A percentile compares a stretch with the other conserved stretches of the same genome.
Conservation (phyloP, 139 green algal species). For the Desmodesmus armatus region DNA sequence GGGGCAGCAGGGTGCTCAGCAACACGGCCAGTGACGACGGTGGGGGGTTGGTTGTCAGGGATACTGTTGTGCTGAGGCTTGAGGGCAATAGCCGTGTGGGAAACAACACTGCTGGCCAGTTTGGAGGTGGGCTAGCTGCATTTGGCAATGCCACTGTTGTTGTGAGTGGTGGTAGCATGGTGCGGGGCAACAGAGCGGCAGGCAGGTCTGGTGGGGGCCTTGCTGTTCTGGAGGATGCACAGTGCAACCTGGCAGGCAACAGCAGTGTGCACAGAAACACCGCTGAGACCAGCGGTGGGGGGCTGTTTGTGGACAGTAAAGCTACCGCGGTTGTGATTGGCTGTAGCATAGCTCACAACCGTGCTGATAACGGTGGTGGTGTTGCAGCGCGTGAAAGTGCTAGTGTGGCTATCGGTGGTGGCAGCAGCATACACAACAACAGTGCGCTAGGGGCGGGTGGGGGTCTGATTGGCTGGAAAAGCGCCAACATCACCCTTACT, state of each 20-base stretch:
- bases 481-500: no score
- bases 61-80: neutral
- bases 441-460: neutral
- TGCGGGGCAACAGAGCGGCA: neutral
- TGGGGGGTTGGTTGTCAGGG: neutral
- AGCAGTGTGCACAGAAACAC: neutral
- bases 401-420: neutral
- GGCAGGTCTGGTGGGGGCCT: neutral
- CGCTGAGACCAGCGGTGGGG: neutral
- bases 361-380: neutral
- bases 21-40: neutral
- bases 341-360: neutral
- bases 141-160: neutral
- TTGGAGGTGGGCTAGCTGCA: neutral
- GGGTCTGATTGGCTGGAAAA: neutral
- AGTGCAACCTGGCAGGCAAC: neutral
- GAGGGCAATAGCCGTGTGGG: neutral
- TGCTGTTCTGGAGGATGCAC: neutral
- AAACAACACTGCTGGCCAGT: neutral
- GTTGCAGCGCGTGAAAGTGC: neutral
- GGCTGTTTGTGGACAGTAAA: neutral
- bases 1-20: neutral
- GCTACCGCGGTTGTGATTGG: neutral
- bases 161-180: neutral
- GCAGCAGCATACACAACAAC: neutral